Percentiles rank a stretch among this genome's conserved stretches.
Conservation (phyloP, 2,329 filamentous ascomycete species). For the Mycosphaerelloides madeirae region DNA sequence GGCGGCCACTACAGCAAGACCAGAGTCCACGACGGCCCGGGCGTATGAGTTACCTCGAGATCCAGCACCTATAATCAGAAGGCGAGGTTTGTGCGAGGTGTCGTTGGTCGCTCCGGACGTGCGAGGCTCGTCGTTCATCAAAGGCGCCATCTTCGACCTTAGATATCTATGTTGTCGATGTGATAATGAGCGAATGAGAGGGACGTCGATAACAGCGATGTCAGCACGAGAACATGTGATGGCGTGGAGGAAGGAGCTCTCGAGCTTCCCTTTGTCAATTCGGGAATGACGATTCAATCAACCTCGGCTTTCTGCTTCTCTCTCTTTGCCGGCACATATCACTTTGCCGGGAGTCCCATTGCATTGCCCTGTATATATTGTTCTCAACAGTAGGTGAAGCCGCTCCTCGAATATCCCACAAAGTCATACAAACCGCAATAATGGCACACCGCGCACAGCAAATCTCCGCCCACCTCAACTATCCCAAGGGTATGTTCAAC, state of each 20-base stretch:
- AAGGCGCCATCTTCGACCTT: constrained; percentile 14
- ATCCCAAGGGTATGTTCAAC: constrained; percentile 70
- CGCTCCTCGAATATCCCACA: background rate
- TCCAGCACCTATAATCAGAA: constrained; percentile 78
- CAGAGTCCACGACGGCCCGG: constrained; percentile 59
- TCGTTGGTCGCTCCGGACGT: background rate
- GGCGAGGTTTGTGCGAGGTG: constrained; percentile 39
- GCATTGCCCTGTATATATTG: too few relatives aligned
- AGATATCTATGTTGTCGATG: background rate
- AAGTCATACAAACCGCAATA: constrained; percentile 4
- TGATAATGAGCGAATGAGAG: background rate
- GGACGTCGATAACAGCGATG: too few relatives aligned
- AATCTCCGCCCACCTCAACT: constrained; percentile 75
- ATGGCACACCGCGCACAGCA: constrained; percentile 52
- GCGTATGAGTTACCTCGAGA: constrained; percentile 74
- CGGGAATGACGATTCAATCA: too few relatives aligned
- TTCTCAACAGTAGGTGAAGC: too few relatives aligned
- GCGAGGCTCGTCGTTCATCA: constrained; percentile 12
- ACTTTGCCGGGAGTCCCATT: too few relatives aligned
- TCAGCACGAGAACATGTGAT: too few relatives aligned
- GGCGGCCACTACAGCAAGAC: constrained; percentile 65
- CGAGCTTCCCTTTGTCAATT: too few relatives aligned
- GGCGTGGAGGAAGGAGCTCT: too few relatives aligned
- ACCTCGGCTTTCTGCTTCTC: too few relatives aligned
- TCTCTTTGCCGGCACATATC: too few relatives aligned